These are phyloP conservation scores for Macadamia integrifolia DNA, from an alignment of 164 flowering plant genomes.

Conservation along the genomic window DNA sequence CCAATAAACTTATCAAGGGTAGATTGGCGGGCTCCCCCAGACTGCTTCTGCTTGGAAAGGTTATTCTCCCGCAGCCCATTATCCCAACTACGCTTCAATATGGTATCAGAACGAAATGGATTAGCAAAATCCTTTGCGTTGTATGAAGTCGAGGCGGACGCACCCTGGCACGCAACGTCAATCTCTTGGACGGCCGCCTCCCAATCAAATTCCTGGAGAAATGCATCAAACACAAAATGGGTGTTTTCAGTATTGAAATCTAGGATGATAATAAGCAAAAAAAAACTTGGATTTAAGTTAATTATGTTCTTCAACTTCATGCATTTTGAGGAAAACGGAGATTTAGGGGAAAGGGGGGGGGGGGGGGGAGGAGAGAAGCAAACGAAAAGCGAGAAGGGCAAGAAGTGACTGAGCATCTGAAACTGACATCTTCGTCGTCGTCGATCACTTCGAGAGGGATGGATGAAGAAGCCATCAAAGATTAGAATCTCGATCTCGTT, in stretches of 20 bases:
- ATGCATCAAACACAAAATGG: not conserved
- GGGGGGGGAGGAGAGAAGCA: not conserved
- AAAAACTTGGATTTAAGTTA: too few relatives aligned
- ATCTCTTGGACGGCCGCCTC: slow-evolving; percentile 79
- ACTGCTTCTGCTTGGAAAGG: slow-evolving; percentile 6
- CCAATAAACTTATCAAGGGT: slow-evolving; percentile 59
- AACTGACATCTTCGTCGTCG: slow-evolving; percentile 45
- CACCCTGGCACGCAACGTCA: slow-evolving; percentile 55
- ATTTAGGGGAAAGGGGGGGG: not conserved
- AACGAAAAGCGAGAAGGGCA: not conserved
- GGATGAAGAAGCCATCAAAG: not conserved
- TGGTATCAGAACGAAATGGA: not conserved
- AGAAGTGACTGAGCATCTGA: not conserved
- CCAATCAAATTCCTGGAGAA: slow-evolving; percentile 79
- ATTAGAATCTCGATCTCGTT: not conserved
- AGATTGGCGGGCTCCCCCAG: slow-evolving; percentile 35
- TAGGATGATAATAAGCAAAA: not conserved
- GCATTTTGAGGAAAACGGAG: too few relatives aligned
- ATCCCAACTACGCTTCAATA: not conserved
- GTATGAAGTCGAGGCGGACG: slow-evolving; percentile 19
- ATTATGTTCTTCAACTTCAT: not conserved
- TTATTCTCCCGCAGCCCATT: not conserved
- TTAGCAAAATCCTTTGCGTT: slow-evolving; percentile 2
- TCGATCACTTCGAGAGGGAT: slow-evolving; percentile 22
- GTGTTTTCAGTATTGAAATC: not conserved